These are phyloP conservation scores for Hibiscus trionum DNA, from an alignment of 345 rosid genomes.

Conservation along the genomic window DNA sequence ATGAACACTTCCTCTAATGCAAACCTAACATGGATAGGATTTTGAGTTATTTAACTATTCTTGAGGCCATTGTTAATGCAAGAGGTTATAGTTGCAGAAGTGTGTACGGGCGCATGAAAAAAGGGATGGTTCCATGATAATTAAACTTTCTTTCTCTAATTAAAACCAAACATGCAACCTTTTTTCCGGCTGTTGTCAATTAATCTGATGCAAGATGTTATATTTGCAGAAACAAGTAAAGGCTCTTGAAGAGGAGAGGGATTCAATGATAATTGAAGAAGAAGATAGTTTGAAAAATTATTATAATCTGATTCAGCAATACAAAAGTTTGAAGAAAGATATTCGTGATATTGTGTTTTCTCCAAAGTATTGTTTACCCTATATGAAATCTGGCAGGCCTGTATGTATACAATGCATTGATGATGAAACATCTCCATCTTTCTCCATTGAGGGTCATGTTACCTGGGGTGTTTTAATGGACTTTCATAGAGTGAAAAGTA, in stretches of 20 bases:
- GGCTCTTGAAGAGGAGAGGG: slow-evolving; percentile 71
- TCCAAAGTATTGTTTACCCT: slow-evolving; percentile 83
- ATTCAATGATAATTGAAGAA: slow-evolving; percentile 82
- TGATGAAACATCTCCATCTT: slow-evolving; percentile 51
- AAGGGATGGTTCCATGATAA: background rate
- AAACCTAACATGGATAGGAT: background rate
- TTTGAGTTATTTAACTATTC: slow-evolving; percentile 3
- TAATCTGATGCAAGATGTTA: slow-evolving; percentile 15
- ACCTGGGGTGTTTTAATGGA: slow-evolving; percentile 87
- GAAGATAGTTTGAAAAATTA: slow-evolving; percentile 81
- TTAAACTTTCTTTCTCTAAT: background rate
- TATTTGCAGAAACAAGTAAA: slow-evolving; percentile 65
- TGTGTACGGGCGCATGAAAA: slow-evolving; percentile 41
- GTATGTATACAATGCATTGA: slow-evolving; percentile 47
- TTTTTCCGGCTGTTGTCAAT: background rate
- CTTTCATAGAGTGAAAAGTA: slow-evolving; percentile 57
- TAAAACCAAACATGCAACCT: background rate
- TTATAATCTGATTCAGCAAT: slow-evolving; percentile 69
- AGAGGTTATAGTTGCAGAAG: slow-evolving; percentile 40
- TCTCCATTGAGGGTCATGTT: slow-evolving; percentile 55
- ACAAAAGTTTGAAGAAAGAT: slow-evolving; percentile 70
- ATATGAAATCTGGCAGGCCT: slow-evolving; percentile 73
- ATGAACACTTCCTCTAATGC: background rate
- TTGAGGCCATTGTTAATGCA: background rate
- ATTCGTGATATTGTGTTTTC: slow-evolving; percentile 62